phyloP scores from a whole-genome alignment of 2,329 filamentous ascomycete genomes.

The Neophaeococcomyces aloes region DNA sequence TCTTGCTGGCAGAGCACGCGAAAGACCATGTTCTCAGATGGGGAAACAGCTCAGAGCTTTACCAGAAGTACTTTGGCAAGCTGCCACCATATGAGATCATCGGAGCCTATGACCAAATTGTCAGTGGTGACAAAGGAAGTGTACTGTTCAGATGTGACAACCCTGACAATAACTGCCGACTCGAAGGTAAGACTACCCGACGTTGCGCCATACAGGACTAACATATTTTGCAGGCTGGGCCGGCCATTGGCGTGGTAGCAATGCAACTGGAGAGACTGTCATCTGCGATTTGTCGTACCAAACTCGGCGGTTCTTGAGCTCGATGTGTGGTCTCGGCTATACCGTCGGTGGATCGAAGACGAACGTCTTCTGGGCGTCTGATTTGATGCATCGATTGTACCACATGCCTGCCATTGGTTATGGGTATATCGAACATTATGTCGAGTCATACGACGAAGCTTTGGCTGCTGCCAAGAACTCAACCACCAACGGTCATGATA shows the following conservation, averaged over 20 bases:
- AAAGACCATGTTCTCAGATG: constrained; percentile 44
- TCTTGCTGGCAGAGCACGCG: constrained; percentile 50
- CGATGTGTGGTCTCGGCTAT: constrained; percentile 54
- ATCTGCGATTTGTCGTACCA: constrained; percentile 56
- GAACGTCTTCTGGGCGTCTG: constrained; percentile 55
- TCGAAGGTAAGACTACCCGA: constrained; percentile 33
- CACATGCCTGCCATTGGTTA: constrained; percentile 54
- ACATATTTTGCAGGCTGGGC: constrained; percentile 44
- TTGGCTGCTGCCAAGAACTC: constrained; percentile 42
- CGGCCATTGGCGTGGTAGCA: constrained; percentile 57
- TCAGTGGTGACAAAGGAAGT: constrained; percentile 46
- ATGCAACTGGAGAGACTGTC: constrained; percentile 57
- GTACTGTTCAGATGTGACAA: constrained; percentile 60
- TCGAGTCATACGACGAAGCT: constrained; percentile 47
- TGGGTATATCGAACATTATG: constrained; percentile 50
- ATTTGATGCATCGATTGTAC: constrained; percentile 56
- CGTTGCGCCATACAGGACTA: background rate
- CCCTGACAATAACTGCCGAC: constrained; percentile 52
- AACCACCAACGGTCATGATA: constrained; percentile 45
- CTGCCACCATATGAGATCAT: constrained; percentile 47
- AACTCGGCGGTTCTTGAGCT: constrained; percentile 46
- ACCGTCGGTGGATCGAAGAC: constrained; percentile 46
- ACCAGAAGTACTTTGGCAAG: constrained; percentile 57
- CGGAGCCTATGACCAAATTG: constrained; percentile 53
- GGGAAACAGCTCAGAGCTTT: constrained; percentile 49